Percentiles rank a stretch among this genome's conserved stretches.
phyloP scores from a whole-genome alignment of 176 grass and related monocot genomes.

The Saccharum spontaneum region DNA sequence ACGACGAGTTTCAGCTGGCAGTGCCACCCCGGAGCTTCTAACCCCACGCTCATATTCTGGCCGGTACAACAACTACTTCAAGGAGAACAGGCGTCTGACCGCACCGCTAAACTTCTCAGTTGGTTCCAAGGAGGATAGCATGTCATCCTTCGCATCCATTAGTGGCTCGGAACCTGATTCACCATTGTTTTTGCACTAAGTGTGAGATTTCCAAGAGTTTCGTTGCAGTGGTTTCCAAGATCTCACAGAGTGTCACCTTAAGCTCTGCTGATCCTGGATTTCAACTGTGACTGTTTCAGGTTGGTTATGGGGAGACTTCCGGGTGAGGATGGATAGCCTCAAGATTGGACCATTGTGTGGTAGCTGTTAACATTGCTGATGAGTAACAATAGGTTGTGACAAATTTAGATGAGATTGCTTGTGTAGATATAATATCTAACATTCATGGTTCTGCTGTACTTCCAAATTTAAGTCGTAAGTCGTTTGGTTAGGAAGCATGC shows the following conservation, averaged over 20 bases:
- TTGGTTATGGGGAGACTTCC: slow-evolving; percentile 12
- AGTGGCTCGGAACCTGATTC: slow-evolving; percentile 76
- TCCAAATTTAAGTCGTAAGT: slow-evolving; percentile 10
- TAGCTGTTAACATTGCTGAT: slow-evolving; percentile 46
- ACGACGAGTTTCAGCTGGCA: slow-evolving; percentile 54
- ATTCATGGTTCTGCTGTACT: slow-evolving; percentile 29
- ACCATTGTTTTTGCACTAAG: slow-evolving; percentile 53
- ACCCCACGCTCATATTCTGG: slow-evolving; percentile 79
- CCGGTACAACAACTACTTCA: slow-evolving; percentile 70
- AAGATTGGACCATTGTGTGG: slow-evolving; percentile 21
- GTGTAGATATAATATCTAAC: slow-evolving; percentile 56
- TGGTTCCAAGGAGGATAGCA: slow-evolving; percentile 68
- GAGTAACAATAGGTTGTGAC: slow-evolving; percentile 42
- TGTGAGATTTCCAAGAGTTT: slow-evolving; percentile 18
- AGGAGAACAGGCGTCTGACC: slow-evolving; percentile 50
- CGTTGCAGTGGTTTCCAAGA: slow-evolving; percentile 8
- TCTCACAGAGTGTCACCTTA: slow-evolving; percentile 3
- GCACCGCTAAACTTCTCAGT: slow-evolving; percentile 60
- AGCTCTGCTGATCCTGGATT: slow-evolving; percentile 15
- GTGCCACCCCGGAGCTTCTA: slow-evolving; percentile 80
- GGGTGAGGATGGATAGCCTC: slow-evolving; percentile 1
- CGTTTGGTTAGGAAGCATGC: slow-evolving; percentile 35
- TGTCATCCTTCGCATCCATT: slow-evolving; percentile 86
- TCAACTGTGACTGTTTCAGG: slow-evolving; percentile 17
- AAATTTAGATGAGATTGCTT: slow-evolving; percentile 41